Evolutionary conservation across 1,284 basidiomycete species (phyloP).

Genomic region (Rhodotorula sp.): DNA sequence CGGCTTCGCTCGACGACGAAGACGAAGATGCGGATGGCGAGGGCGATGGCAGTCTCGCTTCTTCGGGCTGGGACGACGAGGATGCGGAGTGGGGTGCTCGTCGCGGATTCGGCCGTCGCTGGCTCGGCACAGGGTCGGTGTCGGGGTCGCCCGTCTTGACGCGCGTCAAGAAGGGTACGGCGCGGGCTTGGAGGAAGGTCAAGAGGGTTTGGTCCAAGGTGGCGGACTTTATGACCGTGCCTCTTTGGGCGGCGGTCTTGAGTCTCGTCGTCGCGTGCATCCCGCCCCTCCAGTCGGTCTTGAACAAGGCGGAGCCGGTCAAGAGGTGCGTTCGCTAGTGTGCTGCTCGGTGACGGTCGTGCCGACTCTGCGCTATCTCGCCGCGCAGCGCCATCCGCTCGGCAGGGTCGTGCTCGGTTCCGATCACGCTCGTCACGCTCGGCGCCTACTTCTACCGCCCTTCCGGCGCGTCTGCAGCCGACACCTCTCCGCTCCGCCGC

Average conservation of each 20-base stretch:
- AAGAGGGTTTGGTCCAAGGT: slow-evolving; percentile 30
- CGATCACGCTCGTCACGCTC: slow-evolving; percentile 53
- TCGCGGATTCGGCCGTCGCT: slow-evolving; percentile 28
- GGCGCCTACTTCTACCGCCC: slow-evolving; percentile 47
- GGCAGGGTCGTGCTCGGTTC: slow-evolving; percentile 52
- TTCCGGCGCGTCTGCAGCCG: slow-evolving; percentile 12
- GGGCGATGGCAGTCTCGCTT: slow-evolving; percentile 10
- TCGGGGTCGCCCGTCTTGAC: not conserved
- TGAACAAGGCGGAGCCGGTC: slow-evolving; percentile 49
- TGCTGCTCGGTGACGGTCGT: not conserved
- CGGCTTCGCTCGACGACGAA: slow-evolving; percentile 38
- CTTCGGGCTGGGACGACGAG: slow-evolving; percentile 34
- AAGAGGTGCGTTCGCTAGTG: slow-evolving; percentile 42
- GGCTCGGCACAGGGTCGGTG: not conserved
- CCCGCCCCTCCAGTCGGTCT: slow-evolving; percentile 49
- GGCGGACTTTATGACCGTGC: slow-evolving; percentile 47
- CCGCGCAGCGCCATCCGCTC: slow-evolving; percentile 49
- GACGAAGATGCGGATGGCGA: slow-evolving; percentile 24
- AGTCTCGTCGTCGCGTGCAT: slow-evolving; percentile 52
- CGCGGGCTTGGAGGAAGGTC: slow-evolving; percentile 8
- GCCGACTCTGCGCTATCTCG: not conserved
- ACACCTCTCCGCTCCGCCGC: slow-evolving; percentile 23
- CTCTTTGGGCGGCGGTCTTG: slow-evolving; percentile 50
- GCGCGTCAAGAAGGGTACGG: slow-evolving; percentile 1
- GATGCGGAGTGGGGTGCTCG: slow-evolving; percentile 35